A percentile compares a stretch with the other conserved stretches of the same genome.
Evolutionary conservation across 768 basidiomycete species (phyloP).

Genomic region (Pisolithus tinctorius): DNA sequence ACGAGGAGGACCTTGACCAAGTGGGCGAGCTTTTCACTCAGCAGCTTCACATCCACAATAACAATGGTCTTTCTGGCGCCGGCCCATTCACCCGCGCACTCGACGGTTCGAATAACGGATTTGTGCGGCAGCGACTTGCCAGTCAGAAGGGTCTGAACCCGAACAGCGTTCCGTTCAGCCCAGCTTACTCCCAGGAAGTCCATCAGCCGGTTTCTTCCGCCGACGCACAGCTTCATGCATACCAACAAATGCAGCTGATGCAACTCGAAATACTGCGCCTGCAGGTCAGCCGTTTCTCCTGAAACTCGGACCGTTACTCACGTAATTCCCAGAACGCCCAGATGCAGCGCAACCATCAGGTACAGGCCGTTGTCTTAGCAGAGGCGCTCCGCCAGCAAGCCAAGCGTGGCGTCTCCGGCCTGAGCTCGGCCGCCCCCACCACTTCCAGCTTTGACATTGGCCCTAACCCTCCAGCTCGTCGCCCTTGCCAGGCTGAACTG

Average conservation of each 20-base stretch:
- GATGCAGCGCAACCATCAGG: slow-evolving; percentile 53
- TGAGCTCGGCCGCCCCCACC: slow-evolving; percentile 55
- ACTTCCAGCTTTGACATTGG: slow-evolving; percentile 60
- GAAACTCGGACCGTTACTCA: slow-evolving; percentile 5
- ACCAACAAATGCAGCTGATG: slow-evolving; percentile 75
- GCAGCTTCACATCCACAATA: slow-evolving; percentile 43
- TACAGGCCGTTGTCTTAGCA: slow-evolving; percentile 65
- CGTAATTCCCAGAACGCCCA: slow-evolving; percentile 46
- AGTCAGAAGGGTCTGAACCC: slow-evolving; percentile 46
- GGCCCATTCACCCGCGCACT: slow-evolving; percentile 48
- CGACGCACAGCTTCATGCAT: slow-evolving; percentile 50
- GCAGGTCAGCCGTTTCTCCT: slow-evolving; percentile 46
- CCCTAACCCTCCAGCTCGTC: slow-evolving; percentile 55
- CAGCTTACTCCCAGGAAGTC: slow-evolving; percentile 32
- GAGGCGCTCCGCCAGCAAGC: slow-evolving; percentile 47
- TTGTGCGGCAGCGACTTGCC: slow-evolving; percentile 56
- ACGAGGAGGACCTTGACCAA: slow-evolving; percentile 55
- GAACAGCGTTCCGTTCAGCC: slow-evolving; percentile 42
- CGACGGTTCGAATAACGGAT: slow-evolving; percentile 60
- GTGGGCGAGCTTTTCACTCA: slow-evolving; percentile 50
- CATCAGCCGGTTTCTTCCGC: slow-evolving; percentile 34
- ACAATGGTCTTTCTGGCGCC: slow-evolving; percentile 10
- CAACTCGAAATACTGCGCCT: slow-evolving; percentile 78
- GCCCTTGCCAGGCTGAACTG: slow-evolving; percentile 62
- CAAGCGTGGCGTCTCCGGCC: slow-evolving; percentile 23